Percentiles rank a stretch among this genome's conserved stretches.
Evolutionary conservation across 2,329 filamentous ascomycete species (phyloP).

Genomic region (Penicillium sp.): DNA sequence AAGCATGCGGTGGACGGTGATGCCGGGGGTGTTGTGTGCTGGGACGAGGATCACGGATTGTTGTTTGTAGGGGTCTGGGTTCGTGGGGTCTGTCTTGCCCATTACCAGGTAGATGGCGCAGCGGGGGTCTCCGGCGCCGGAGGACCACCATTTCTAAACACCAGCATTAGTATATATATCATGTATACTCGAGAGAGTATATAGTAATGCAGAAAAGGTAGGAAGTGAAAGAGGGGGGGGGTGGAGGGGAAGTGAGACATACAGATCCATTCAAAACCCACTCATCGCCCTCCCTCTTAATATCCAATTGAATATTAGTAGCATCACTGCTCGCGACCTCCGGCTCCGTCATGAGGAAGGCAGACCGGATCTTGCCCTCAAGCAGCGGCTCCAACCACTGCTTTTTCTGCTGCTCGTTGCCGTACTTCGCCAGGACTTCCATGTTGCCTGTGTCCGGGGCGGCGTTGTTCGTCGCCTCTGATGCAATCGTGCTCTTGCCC

Average conservation of each 20-base stretch:
- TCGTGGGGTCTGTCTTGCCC: slow-evolving; percentile 75
- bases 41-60: slow-evolving; percentile 94
- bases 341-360: slow-evolving; percentile 90
- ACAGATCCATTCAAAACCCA: slow-evolving; percentile 84
- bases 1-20: slow-evolving; percentile 90
- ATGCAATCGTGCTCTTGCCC: slow-evolving; percentile 73
- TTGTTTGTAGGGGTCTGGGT: slow-evolving; percentile 72
- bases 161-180: too few relatives aligned
- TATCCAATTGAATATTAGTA: slow-evolving; percentile 79
- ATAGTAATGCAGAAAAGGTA: too few relatives aligned
- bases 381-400: slow-evolving; percentile 74
- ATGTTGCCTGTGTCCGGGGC: slow-evolving; percentile 92
- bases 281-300: slow-evolving; percentile 72
- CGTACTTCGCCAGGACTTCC: slow-evolving; percentile 89
- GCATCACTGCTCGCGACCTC: slow-evolving; percentile 83
- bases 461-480: slow-evolving; percentile 74
- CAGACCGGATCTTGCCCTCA: slow-evolving; percentile 75
- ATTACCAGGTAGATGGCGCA: slow-evolving; percentile 94
- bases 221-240: too few relatives aligned
- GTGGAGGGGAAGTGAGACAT: slow-evolving; percentile 27
- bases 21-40: slow-evolving; percentile 65
- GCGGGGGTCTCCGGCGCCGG: slow-evolving; percentile 81
- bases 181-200: too few relatives aligned
- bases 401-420: slow-evolving; percentile 73
- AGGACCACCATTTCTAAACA: slow-evolving; percentile 99